Base-by-base conservation (phyloP, 306 rosid species). In the Ormosia emarginata region DNA sequence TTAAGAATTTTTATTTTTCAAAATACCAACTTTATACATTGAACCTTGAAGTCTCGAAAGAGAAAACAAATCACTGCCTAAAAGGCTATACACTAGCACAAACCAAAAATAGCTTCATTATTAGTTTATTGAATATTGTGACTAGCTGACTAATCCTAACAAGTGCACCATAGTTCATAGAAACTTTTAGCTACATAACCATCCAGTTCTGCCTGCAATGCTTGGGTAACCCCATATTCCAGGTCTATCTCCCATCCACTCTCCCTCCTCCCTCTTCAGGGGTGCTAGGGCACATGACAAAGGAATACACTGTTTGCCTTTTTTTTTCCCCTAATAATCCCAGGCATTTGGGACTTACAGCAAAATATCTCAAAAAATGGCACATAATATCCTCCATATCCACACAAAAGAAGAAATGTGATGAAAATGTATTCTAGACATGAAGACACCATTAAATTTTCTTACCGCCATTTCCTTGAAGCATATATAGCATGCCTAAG, bases 51-150 rank as follows among this genome's bases (percentile, higher is more conserved):
- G 79, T 62, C 77, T 79, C 52, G 14, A 79, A 33, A 39, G 43
- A 18, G 37, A 72, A 24, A 59, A 37, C 2, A 81, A 33, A 12
- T 17, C 0, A 4, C 40, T 13, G 30, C 14, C 61, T 39, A 43
- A 30, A 82, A 64, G 67, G 33, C 8, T 46, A 58, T 59, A 59
- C 53, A 80, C 64, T 50, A 68, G 17, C 57, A 62, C 30, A 84
- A 30, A 50, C 55, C 62, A 37, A 79, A 58, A 84, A 58, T 46
- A 67, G 46, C n/a, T 36, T 44, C 79, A 72, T 46, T 12, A n/a
- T 66, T 64, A 10, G 67, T 40, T 58, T 58, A 29, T 3, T 37
- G 33, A 74, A 71, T n/a, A 37, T 57, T 64, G 46, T 14, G 14
- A 17, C 55, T 4, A 5, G 29, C 43, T 62, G 8, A 14, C 43